These are phyloP conservation scores for Schizosaccharomyces lindneri DNA, from an alignment of 805 yeast species.

Conservation along the genomic window DNA sequence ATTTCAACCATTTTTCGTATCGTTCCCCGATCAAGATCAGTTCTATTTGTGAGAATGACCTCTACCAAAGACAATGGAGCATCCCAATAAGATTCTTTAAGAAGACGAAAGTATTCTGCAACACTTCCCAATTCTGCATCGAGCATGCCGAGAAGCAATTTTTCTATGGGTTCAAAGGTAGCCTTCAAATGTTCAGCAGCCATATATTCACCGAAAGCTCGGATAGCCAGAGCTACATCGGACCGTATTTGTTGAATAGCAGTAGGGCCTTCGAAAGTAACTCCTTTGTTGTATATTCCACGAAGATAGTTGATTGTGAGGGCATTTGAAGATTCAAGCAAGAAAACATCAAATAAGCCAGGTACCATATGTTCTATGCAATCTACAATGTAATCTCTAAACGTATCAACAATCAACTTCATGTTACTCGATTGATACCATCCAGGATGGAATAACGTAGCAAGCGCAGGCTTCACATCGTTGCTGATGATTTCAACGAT, in stretches of 20 bases:
- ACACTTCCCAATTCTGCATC: slow-evolving; percentile 16
- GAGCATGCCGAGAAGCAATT: slow-evolving; percentile 29
- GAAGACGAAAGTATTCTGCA: slow-evolving; percentile 27
- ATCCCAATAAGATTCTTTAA: slow-evolving; percentile 47
- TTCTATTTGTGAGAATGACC: slow-evolving; percentile 27
- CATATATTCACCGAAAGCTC: slow-evolving; percentile 24
- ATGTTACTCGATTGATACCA: slow-evolving; percentile 36
- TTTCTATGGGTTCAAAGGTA: slow-evolving; percentile 33
- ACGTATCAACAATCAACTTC: slow-evolving; percentile 28
- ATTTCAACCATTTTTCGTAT: not conserved
- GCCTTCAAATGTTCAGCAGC: slow-evolving; percentile 19
- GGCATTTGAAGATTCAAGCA: slow-evolving; percentile 30
- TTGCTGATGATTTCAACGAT: slow-evolving; percentile 38
- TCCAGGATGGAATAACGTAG: slow-evolving; percentile 33
- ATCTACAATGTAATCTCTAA: slow-evolving; percentile 29
- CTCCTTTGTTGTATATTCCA: slow-evolving; percentile 19
- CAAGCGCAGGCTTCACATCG: slow-evolving; percentile 40
- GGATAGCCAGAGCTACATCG: slow-evolving; percentile 34
- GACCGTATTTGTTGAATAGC: slow-evolving; percentile 27
- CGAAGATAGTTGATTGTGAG: slow-evolving; percentile 25
- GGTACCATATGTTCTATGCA: slow-evolving; percentile 19
- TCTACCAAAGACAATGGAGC: slow-evolving; percentile 49
- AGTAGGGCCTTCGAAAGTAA: slow-evolving; percentile 6
- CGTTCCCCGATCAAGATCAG: slow-evolving; percentile 13
- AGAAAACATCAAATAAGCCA: slow-evolving; percentile 28